These are phyloP conservation scores for Lichtheimia hyalospora DNA, from an alignment of 371 early-diverging fungal species.

Conservation along the genomic window DNA sequence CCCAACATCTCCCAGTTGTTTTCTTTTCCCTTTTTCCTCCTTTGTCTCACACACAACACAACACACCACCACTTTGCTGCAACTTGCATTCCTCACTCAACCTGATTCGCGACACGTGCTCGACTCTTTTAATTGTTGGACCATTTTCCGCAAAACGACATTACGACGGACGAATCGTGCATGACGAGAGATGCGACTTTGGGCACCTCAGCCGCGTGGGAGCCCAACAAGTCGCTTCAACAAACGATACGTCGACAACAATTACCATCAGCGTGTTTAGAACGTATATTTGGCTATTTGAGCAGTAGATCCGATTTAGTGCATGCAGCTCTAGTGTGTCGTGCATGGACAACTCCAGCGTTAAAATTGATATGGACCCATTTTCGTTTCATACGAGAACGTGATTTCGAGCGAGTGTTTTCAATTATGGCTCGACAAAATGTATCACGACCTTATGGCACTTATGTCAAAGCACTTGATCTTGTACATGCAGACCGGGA, in stretches of 20 bases:
- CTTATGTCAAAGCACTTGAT: constrained; percentile 33
- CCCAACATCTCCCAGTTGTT: neutral
- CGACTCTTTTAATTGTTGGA: constrained; percentile 12
- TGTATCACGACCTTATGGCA: constrained; percentile 28
- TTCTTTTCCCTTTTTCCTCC: constrained; percentile 1
- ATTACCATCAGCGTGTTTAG: constrained; percentile 21
- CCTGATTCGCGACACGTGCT: constrained; percentile 12
- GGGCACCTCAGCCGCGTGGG: constrained; percentile 17
- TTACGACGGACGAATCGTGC: constrained; percentile 26
- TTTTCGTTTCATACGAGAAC: constrained; percentile 40
- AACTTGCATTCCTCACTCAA: neutral
- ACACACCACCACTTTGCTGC: neutral
- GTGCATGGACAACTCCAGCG: constrained; percentile 30
- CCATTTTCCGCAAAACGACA: constrained; percentile 23
- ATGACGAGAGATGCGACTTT: constrained; percentile 47
- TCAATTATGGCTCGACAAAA: constrained; percentile 32
- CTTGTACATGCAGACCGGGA: constrained; percentile 44
- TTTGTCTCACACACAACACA: neutral
- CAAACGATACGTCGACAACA: neutral
- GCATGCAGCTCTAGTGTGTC: constrained; percentile 25
- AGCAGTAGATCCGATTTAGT: constrained; percentile 22
- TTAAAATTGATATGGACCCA: constrained; percentile 30
- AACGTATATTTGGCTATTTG: constrained; percentile 28
- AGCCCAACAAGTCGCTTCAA: constrained; percentile 10
- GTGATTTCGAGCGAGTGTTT: constrained; percentile 47